These are phyloP conservation scores for Pseudogymnoascus sp. DNA, from an alignment of 2,329 filamentous ascomycete species.

Conservation along the genomic window DNA sequence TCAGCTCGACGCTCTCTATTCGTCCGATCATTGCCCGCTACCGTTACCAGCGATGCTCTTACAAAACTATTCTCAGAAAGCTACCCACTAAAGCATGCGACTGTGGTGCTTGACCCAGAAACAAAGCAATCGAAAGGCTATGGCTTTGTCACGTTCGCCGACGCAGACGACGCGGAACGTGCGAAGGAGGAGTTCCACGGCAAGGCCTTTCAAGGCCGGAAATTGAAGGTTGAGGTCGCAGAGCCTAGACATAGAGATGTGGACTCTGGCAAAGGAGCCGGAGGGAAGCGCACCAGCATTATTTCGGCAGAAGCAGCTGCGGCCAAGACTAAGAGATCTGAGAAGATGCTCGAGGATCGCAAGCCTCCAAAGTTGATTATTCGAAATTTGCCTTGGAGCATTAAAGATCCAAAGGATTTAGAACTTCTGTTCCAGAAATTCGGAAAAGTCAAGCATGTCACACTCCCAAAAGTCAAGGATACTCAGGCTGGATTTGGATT, in stretches of 20 bases:
- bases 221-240: slow-evolving; percentile 79
- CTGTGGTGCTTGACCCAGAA: slow-evolving; percentile 76
- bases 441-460: slow-evolving; percentile 83
- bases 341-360: slow-evolving; percentile 51
- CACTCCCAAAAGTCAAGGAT: slow-evolving; percentile 66
- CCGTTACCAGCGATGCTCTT: slow-evolving; percentile 71
- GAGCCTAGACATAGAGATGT: slow-evolving; percentile 71
- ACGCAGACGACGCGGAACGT: slow-evolving; percentile 78
- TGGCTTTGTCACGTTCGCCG: slow-evolving; percentile 94
- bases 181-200: slow-evolving; percentile 78
- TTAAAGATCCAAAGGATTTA: slow-evolving; percentile 79
- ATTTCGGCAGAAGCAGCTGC: slow-evolving; percentile 32
- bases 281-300: slow-evolving; percentile 27
- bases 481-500: slow-evolving; percentile 85
- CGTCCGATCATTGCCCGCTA: slow-evolving; percentile 74
- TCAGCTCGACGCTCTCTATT: slow-evolving; percentile 63
- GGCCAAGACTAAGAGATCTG: slow-evolving; percentile 46
- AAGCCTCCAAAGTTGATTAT: slow-evolving; percentile 74
- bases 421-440: slow-evolving; percentile 73
- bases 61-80: slow-evolving; percentile 89
- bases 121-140: slow-evolving; percentile 88
- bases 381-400: slow-evolving; percentile 90
- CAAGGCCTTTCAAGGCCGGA: slow-evolving; percentile 66
- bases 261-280: slow-evolving; percentile 33
- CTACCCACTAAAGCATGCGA: slow-evolving; percentile 91